Evolutionary conservation across 169 alveolate genomes (phyloP).

Genomic region (Cryptosporidium sp.): DNA sequence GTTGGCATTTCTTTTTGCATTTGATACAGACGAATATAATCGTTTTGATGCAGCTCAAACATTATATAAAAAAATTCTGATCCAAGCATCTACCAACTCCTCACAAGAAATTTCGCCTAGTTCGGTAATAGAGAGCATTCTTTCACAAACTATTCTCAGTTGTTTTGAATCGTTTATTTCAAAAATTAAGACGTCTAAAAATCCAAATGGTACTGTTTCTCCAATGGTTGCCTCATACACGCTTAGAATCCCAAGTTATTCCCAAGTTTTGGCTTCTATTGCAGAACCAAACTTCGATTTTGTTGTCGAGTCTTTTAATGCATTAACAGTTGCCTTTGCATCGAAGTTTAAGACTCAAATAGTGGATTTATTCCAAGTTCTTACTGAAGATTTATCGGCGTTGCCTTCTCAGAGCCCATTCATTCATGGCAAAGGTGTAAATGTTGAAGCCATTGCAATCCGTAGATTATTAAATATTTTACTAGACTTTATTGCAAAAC

Average conservation of each 20-base stretch:
- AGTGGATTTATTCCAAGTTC: slow-evolving; percentile 11
- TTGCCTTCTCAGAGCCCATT: slow-evolving; percentile 67
- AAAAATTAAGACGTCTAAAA: slow-evolving; percentile 45
- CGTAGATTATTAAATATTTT: slow-evolving; percentile 56
- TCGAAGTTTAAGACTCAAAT: slow-evolving; percentile 10
- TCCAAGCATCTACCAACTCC: slow-evolving; percentile 34
- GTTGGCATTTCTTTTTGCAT: slow-evolving; percentile 86
- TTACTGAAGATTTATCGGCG: slow-evolving; percentile 28
- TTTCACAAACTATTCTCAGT: slow-evolving; percentile 33
- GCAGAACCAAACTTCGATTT: slow-evolving; percentile 33
- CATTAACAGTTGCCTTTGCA: slow-evolving; percentile 8
- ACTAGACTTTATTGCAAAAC: slow-evolving; percentile 25
- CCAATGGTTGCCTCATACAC: slow-evolving; percentile 67
- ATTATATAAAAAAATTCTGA: slow-evolving; percentile 77
- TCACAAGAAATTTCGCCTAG: slow-evolving; percentile 14
- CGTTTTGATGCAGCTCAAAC: slow-evolving; percentile 80
- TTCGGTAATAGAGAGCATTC: neutral
- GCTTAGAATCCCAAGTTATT: slow-evolving; percentile 39
- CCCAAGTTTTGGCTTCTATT: slow-evolving; percentile 21
- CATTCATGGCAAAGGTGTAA: slow-evolving; percentile 41
- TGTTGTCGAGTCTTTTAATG: slow-evolving; percentile 44
- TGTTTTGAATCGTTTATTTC: slow-evolving; percentile 50
- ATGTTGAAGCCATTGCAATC: slow-evolving; percentile 56
- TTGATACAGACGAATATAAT: slow-evolving; percentile 90
- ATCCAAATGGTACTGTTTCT: slow-evolving; percentile 32